Evolutionary conservation across 2,329 filamentous ascomycete species (phyloP), one percentile per base, ranked within the genome.

Genomic region (Furcasterigmium furcatum): DNA sequence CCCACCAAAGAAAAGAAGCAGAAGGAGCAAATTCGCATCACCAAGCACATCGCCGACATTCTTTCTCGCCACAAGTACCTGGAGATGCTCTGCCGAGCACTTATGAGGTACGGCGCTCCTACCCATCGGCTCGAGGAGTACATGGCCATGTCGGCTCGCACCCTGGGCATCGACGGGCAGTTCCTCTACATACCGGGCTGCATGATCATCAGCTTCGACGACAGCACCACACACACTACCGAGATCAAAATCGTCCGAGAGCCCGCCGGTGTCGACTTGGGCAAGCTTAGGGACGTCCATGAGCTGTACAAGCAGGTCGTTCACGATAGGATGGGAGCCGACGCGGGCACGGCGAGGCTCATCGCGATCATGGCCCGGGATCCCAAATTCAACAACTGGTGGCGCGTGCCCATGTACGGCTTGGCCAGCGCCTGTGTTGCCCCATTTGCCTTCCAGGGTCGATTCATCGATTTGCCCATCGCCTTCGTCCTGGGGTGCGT

Each of bases 201-300:
- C 59, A 96, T 96, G 91, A 88, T 96, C 46, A 87, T 96, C 59
- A 92, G 89, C 5, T 96, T 96, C 58, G 91, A 88, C 58, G 88
- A 92, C 51, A 73, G 68, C 52, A 66, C 68, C 1, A 88, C 86
- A 0, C 86, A 91, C 58, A 91, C 87, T 0, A 85, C 85, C n/a
- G 86, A 90, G 59, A 86, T 91, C 50, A 88, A 88, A 66, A 76
- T 91, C 25, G 82, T 91, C 7, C 79, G 84, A 4, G 0, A 67
- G 69, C 0, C 85, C 89, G 56, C n/a, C n/a, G 86, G 85, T 2
- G 76, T 91, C 9, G 82, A 91, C 59, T 72, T 91, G 1, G 87
- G 86, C 22, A 86, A 85, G 56, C 76, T 91, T 12, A 76, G 84
- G 42, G 87, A 91, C 52, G 78, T 85, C 2, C 87, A 91, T 55